Base-by-base conservation (phyloP, 148 eudicot genomes). In the Gaultheria prostrata region DNA sequence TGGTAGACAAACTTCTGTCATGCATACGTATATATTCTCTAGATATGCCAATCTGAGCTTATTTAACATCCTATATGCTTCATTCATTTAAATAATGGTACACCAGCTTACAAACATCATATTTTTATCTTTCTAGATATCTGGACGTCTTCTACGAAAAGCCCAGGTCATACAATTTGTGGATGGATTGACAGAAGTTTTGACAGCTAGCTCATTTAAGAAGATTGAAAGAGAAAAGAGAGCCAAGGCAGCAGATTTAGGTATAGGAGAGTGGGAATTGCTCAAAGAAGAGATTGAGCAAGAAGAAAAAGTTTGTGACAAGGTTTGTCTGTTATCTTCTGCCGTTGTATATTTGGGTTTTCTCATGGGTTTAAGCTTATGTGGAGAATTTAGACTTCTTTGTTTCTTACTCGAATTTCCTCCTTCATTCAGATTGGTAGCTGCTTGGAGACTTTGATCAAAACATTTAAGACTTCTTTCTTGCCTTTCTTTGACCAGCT, bases 261-360 rank as follows among this genome's bases (percentile, higher is more conserved):
- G 86, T 78, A 86, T 85, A 80, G 89, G 85, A 86, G n/a, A 56
- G 61, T 87, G 87, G 51, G 90, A 89, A 80, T 72, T 89, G 72
- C 88, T 89, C 59, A 83, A 63, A 9, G 90, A 89, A 79, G 90
- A 89, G 86, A 89, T 86, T 86, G 90, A 89, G 84, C 89, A 89
- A 89, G 89, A 89, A 83, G 89, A 86, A 83, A 50, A 50, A 2
- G 89, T 14, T 70, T 70, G 35, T 13, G 32, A 13, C 43, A 28
- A 28, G 45, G 74, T 70, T 11, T 39, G 43, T 39, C 43, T 30
- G 74, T 30, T 30, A 28, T 32, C 18, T 70, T 6, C 43, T 3
- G 12, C 15, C 0, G 12, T 13, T 70, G 15, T 70, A 30, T 14
- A 8, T 28, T 10, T 70, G 74, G 13, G 18, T 70, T 70, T 70